Base-by-base conservation (phyloP, 495 filamentous ascomycete genomes). In the Penicillium ochrochloron region DNA sequence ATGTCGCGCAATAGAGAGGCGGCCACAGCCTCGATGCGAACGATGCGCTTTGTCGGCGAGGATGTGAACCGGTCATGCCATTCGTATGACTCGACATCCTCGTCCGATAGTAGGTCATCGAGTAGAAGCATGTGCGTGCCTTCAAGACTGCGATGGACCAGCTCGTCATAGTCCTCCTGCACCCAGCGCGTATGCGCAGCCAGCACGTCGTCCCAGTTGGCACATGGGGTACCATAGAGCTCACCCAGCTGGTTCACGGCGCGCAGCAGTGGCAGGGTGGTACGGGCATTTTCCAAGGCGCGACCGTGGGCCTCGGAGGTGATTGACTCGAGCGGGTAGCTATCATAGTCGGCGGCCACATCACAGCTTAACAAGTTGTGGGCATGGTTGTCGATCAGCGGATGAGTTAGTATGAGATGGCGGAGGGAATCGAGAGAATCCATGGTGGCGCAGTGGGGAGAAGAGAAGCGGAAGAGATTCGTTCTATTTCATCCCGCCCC, bases 321-420 rank as follows among this genome's bases (percentile, higher is more conserved):
- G 71, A 95, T 88, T 42, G 89, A 83, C 42, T 83, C 75, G 10
- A 82, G 73, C 25, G 83, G 79, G 48, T 83, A 77, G 51, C 62
- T 73, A 29, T 74, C 62, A 42, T 78, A 75, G 35, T 81, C 68
- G 27, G 64, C 44, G 14, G 76, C 75, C 3, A 72, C 66, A 0
- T 73, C 64, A 5, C 55, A 59, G 12, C 83, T 75, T 27, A 96
- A 80, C 0, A 93, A 78, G 66, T 92, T 93, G 71, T 97, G 93
- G 41, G 90, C 92, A 77, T 97, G 93, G 71, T 94, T 88, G 72
- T 97, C 93, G 70, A 97, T 94, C 65, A 94, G 84, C 0, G 93
- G 92, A 39, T 88, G 91, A 17, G 68, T 81, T 62, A 85, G 82
- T 54, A 95, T 87, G 27, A 86, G 66, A 11, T 72, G 68, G 25